Evolutionary conservation across 495 filamentous ascomycete genomes (phyloP), one percentile per base, ranked within the genome.

Genomic region (Daldinia loculata): DNA sequence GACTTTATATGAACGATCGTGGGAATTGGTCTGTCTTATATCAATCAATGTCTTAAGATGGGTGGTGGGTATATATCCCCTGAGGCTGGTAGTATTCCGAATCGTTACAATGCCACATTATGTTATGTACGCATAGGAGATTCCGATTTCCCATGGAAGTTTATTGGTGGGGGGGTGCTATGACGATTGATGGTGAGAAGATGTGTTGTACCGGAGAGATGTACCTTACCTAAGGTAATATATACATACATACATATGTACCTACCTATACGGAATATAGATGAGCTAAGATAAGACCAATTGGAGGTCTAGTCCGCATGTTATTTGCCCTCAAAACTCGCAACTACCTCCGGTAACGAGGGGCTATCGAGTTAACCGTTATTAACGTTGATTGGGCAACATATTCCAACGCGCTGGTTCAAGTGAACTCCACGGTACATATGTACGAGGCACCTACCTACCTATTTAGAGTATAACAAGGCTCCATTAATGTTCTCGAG

Each of bases 361-460:
- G 61, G 51, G 50, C 38, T 59, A 59, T 63, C 14, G 57, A 66
- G 43, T 59, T 61, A 55, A 62, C 61, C 61, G 12, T 51, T 70
- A 61, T 61, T 4, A 52, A 48, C 43, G 41, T 43, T 71, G 52
- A 71, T 71, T 71, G 69, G 69, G 45, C 26, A 43, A 63, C 34
- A 45, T 51, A 59, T 66, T 66, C 69, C 69, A 71, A 71, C 34
- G 7, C 41, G 19, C 58, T 50, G 69, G 69, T 63, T 71, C 63
- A 6, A 55, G 63, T 36, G 39, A 57, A 39, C 63, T 59, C 53
- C 41, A 56, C 32, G 45, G 29, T 56, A n/a, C n/a, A n/a, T n/a
- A n/a, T n/a, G n/a, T n/a, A 29, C 22, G 24, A 63, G 53, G 24
- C 58, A 71, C 63, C 59, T 71, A 67, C 63, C 59, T 71, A 67